A percentile compares a stretch with the other conserved stretches of the same genome.
Evolutionary conservation across 495 filamentous ascomycete species (phyloP).

Genomic region (Daldinia childiae): DNA sequence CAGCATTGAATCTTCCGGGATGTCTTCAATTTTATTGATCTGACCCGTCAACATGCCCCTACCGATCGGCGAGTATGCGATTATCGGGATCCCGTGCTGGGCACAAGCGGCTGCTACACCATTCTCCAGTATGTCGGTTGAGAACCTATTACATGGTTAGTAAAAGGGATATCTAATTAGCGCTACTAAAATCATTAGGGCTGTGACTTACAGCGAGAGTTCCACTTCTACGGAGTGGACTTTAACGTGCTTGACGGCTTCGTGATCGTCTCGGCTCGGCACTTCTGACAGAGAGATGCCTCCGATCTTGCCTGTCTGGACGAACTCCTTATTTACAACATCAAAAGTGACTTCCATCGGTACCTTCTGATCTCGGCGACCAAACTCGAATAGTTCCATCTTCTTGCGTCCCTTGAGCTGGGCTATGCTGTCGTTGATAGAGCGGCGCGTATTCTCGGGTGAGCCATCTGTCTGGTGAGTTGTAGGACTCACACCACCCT

Average conservation of each 20-base stretch:
- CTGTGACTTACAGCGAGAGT: slow-evolving; percentile 66
- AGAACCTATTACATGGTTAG: slow-evolving; percentile 55
- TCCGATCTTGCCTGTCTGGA: slow-evolving; percentile 80
- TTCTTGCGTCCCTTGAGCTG: slow-evolving; percentile 75
- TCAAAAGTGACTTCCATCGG: slow-evolving; percentile 61
- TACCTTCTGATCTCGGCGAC: slow-evolving; percentile 71
- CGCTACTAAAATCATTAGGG: not conserved
- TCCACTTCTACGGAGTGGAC: slow-evolving; percentile 83
- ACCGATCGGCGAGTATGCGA: slow-evolving; percentile 60
- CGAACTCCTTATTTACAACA: slow-evolving; percentile 64
- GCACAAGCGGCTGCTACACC: slow-evolving; percentile 75
- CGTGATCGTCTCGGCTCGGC: slow-evolving; percentile 74
- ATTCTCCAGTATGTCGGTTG: slow-evolving; percentile 63
- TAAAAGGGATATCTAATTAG: slow-evolving; percentile 67
- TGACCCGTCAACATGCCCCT: slow-evolving; percentile 63
- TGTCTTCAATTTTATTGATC: slow-evolving; percentile 57
- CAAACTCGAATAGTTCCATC: slow-evolving; percentile 82
- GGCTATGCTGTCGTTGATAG: slow-evolving; percentile 72
- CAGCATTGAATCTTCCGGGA: slow-evolving; percentile 67
- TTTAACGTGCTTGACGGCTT: slow-evolving; percentile 72
- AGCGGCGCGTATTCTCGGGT: slow-evolving; percentile 68
- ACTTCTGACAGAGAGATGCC: slow-evolving; percentile 80
- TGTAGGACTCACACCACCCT: slow-evolving; percentile 61
- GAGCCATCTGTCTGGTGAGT: slow-evolving; percentile 63
- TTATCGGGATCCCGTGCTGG: slow-evolving; percentile 75